Evolutionary conservation across 1,284 basidiomycete species (phyloP).

Genomic region (Porogramme epimiltina): DNA sequence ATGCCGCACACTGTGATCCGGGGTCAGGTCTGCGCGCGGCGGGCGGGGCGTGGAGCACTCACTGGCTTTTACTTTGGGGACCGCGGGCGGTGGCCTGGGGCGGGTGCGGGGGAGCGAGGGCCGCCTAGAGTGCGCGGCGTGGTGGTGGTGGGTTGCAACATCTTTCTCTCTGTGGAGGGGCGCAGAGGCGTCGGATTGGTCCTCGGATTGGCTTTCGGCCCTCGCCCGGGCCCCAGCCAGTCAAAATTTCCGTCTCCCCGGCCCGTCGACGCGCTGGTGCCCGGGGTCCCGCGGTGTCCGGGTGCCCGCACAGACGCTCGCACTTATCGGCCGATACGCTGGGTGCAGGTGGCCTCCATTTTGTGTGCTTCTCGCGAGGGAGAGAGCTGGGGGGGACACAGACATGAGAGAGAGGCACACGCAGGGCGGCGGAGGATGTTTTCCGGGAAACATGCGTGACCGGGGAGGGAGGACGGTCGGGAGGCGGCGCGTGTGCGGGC

Average conservation of each 20-base stretch:
- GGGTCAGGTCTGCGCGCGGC: constrained; percentile 4
- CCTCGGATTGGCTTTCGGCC: neutral
- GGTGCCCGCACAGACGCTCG: constrained; percentile 7
- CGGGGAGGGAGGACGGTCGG: neutral
- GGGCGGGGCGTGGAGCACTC: neutral
- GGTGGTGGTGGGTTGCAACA: constrained; percentile 14
- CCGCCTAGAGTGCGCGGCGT: constrained; percentile 6
- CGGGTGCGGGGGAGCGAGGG: constrained; percentile 5
- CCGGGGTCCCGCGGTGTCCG: constrained; percentile 11
- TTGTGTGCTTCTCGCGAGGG: neutral
- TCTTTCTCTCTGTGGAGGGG: constrained; percentile 6
- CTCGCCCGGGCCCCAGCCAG: neutral
- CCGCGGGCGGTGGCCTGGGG: constrained; percentile 4
- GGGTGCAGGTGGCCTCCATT: neutral
- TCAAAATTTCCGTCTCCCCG: constrained; percentile 17
- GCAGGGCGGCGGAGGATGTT: constrained; percentile 73
- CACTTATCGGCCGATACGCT: constrained; percentile 16
- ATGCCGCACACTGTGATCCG: constrained; percentile 79
- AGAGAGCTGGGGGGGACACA: neutral
- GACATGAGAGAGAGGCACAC: neutral
- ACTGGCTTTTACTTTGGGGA: constrained; percentile 8
- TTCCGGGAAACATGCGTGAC: constrained; percentile 54
- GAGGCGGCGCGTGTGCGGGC: neutral
- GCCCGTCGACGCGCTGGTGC: constrained; percentile 10
- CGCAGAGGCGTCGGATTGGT: too few relatives aligned